Percentiles rank a stretch among this genome's conserved stretches.
Conservation (phyloP, 768 basidiomycete genomes). For the Boletus speciosus region DNA sequence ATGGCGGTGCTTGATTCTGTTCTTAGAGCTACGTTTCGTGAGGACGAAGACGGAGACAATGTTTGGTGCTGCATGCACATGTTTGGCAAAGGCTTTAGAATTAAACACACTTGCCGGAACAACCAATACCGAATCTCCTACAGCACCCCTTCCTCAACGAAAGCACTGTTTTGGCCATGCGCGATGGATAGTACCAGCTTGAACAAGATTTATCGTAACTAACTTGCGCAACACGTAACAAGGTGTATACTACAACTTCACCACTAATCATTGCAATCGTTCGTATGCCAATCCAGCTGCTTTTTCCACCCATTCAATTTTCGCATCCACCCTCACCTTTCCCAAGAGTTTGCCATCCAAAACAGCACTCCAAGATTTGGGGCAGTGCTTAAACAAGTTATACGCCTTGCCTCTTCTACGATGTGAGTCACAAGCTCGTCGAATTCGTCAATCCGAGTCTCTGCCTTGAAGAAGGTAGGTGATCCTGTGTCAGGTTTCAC, state of each 20-base stretch:
- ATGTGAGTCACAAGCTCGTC: slow-evolving; percentile 29
- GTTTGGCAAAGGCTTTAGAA: slow-evolving; percentile 25
- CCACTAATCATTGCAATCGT: slow-evolving; percentile 24
- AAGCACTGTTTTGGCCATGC: neutral
- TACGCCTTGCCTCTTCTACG: slow-evolving; percentile 6
- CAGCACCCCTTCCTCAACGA: too few species aligned
- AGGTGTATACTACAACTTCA: slow-evolving; percentile 9
- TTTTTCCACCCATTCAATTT: neutral
- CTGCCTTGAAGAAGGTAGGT: slow-evolving; percentile 24
- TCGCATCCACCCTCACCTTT: slow-evolving; percentile 1
- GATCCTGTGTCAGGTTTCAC: neutral
- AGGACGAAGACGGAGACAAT: slow-evolving; percentile 15
- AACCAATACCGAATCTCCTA: too few species aligned
- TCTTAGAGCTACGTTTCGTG: neutral
- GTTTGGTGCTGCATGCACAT: slow-evolving; percentile 21
- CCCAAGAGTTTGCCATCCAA: slow-evolving; percentile 32
- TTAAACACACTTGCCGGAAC: slow-evolving; percentile 7
- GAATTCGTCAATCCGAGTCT: slow-evolving; percentile 29
- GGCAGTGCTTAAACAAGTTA: slow-evolving; percentile 27
- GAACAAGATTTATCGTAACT: neutral
- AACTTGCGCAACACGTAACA: too few species aligned
- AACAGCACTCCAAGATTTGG: slow-evolving; percentile 34
- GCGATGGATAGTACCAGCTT: neutral
- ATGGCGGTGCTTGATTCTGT: slow-evolving; percentile 10
- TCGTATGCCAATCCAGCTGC: neutral